phyloP scores from a whole-genome alignment of 176 grass and related monocot species.

The Raddia distichophylla region DNA sequence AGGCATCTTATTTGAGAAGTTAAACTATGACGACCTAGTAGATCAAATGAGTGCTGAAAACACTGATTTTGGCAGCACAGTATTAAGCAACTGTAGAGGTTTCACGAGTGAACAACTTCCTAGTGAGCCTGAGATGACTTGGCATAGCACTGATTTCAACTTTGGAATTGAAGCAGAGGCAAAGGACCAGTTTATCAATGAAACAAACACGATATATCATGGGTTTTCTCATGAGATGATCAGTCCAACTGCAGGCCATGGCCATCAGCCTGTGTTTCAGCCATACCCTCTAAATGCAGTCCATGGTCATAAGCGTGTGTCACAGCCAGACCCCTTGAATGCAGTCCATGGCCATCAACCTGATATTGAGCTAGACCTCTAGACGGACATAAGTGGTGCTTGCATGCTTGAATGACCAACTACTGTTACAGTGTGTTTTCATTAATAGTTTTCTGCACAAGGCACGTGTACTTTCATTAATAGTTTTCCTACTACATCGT shows the following conservation, averaged over 20 bases:
- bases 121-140: constrained; percentile 25
- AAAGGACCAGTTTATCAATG: background rate
- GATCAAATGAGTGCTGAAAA: background rate
- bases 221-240: background rate
- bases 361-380: too few species aligned
- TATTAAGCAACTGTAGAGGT: constrained; percentile 5
- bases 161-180: background rate
- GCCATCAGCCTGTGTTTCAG: background rate
- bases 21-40: constrained; percentile 21
- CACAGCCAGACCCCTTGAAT: too few species aligned
- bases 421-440: background rate
- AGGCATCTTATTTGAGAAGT: constrained; percentile 38
- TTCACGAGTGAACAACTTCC: constrained; percentile 6
- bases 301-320: too few species aligned
- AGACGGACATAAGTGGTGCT: constrained; percentile 22
- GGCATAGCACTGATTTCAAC: constrained; percentile 35
- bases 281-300: background rate
- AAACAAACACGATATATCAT: background rate
- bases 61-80: constrained; percentile 6
- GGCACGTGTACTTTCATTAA: background rate
- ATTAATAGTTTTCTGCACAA: background rate
- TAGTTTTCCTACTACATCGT: constrained; percentile 17
- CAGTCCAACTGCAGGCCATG: background rate
- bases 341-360: too few species aligned
- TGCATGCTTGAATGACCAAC: constrained; percentile 3